These are phyloP conservation scores for Plasmodium yoelii DNA, from an alignment of 169 alveolate genomes.

Conservation along the genomic window DNA sequence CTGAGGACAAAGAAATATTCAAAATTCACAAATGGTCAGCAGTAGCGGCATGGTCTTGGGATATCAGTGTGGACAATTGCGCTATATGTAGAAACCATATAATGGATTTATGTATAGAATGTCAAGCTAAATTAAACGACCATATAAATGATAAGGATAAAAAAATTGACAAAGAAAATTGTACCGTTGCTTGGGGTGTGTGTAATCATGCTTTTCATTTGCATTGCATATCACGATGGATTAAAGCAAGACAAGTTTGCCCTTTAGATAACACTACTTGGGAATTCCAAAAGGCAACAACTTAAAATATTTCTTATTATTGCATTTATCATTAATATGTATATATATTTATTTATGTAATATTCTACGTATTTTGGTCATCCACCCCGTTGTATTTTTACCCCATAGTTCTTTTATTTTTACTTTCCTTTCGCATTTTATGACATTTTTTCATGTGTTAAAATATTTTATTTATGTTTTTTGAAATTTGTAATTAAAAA, in stretches of 20 bases:
- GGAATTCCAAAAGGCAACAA: slow-evolving; percentile 92
- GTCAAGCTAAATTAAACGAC: slow-evolving; percentile 94
- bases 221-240: slow-evolving; percentile 99
- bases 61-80: slow-evolving; percentile 98
- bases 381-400: not conserved
- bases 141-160: slow-evolving; percentile 61
- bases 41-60: slow-evolving; percentile 99
- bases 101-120: slow-evolving; percentile 98
- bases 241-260: slow-evolving; percentile 97
- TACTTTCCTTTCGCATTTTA: not conserved
- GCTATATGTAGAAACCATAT: slow-evolving; percentile 99
- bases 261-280: slow-evolving; percentile 97
- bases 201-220: slow-evolving; percentile 99
- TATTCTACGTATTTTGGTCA: not conserved
- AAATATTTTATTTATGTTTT: too few relatives aligned
- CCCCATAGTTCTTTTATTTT: not conserved
- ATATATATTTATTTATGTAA: not conserved
- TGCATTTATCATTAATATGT: not conserved
- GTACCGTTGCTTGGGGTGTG: slow-evolving; percentile 99
- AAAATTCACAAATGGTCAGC: slow-evolving; percentile 96
- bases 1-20: slow-evolving; percentile 76
- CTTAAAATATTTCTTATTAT: slow-evolving; percentile 63
- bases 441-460: too few relatives aligned
- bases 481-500: not conserved
- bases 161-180: slow-evolving; percentile 90